These are phyloP conservation scores for Thecaphora frezii DNA, from an alignment of 1,284 basidiomycete species.

Conservation along the genomic window DNA sequence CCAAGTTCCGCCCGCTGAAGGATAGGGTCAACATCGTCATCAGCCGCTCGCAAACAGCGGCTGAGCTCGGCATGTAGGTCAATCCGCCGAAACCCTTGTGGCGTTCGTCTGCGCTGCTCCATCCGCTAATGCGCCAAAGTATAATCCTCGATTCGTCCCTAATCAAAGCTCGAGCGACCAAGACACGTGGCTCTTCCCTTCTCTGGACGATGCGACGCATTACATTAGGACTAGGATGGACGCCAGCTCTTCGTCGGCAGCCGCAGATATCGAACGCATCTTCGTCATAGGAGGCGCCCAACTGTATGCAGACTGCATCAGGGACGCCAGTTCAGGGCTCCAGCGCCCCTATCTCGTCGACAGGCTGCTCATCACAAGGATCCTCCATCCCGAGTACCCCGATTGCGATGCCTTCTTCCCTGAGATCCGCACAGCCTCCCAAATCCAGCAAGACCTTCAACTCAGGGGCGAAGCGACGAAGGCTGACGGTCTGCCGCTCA, in stretches of 20 bases:
- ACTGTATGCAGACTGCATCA: constrained; percentile 70
- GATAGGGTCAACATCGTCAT: constrained; percentile 80
- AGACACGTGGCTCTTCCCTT: constrained; percentile 17
- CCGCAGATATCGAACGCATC: constrained; percentile 43
- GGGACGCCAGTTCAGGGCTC: neutral
- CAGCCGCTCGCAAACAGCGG: constrained; percentile 67
- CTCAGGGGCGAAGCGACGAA: neutral
- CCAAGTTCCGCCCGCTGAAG: constrained; percentile 78
- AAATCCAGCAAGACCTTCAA: constrained; percentile 19
- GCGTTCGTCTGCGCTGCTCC: no score
- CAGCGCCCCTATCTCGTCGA: constrained; percentile 16
- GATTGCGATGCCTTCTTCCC: constrained; percentile 86
- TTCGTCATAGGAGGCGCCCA: constrained; percentile 91
- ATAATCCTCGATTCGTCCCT: constrained; percentile 41
- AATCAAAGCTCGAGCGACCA: constrained; percentile 5
- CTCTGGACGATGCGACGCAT: constrained; percentile 12
- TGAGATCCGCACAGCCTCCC: constrained; percentile 65
- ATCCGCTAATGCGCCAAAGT: constrained; percentile 48
- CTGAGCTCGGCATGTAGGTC: constrained; percentile 67
- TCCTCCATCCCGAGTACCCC: constrained; percentile 72
- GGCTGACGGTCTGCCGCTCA: neutral
- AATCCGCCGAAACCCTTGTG: neutral
- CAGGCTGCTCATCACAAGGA: constrained; percentile 73
- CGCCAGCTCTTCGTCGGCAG: constrained; percentile 4
- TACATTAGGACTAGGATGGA: neutral